Base-by-base conservation (phyloP, 1,284 basidiomycete genomes). In the Malassezia restricta region DNA sequence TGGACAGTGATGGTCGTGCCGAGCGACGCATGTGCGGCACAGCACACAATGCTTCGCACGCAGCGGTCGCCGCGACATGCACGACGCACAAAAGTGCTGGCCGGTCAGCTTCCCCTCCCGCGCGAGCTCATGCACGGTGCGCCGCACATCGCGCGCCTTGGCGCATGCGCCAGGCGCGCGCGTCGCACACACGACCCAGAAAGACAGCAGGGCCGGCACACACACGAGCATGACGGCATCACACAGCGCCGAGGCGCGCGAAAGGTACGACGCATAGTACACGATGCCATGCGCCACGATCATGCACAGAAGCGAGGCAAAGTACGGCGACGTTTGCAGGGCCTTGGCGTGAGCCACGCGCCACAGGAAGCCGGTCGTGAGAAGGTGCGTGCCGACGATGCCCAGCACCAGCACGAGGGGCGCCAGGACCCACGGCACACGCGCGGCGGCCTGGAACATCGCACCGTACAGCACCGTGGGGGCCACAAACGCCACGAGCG, bases 21-120 rank as follows among this genome's bases (percentile, higher is more conserved):
- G 55, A 6, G 85, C 87, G 14, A 91, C 80, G 68, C 94, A 98
- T 53, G 83, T 82, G 62, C 91, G 84, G 70, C 91, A 96, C 31
- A 86, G 78, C 12, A 89, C 82, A 76, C 91, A 96, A 73, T 99
- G 94, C 74, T 94, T 96, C 24, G 87, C 91, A 6, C 92, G 81
- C 20, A 99, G 77, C 3, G 92, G 88, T 67, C 92, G 90, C 40
- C 85, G 81, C 1, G 86, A 83, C 86, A 98, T 86, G 75, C 92
- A 98, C 48, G 83, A 79, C 47, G 96, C 85, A 71, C 94, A 98
- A 75, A 94, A 96, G 9, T 87, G 89, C 67, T 90, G 87, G 0
- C 92, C 91, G 74, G 95, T 96, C 29, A 98, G 76, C 29, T 83
- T 78, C 3, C 89, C 89, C 63, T 84, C 81, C 14, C 85, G 84